phyloP scores from a whole-genome alignment of 371 early-diverging fungal species.

The Mortierella sp. region DNA sequence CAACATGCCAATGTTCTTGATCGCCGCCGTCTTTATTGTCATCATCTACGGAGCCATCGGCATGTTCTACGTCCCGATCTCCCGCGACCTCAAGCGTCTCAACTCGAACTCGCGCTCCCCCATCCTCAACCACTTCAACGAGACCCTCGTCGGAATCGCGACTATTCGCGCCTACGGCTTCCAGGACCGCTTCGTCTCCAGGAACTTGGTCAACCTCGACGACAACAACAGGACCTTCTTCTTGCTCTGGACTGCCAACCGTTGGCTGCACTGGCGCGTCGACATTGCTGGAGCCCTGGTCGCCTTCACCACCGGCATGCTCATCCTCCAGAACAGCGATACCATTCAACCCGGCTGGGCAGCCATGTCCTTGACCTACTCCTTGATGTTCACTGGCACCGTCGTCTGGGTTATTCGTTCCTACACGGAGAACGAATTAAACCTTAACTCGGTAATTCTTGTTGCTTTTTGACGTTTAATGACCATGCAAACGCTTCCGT shows the following conservation, averaged over 20 bases:
- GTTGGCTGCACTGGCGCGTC: slow-evolving; percentile 83
- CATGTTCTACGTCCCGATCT: slow-evolving; percentile 74
- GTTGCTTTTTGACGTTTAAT: no score
- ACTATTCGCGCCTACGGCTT: slow-evolving; percentile 64
- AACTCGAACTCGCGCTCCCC: slow-evolving; percentile 84
- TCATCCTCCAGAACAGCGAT: slow-evolving; percentile 64
- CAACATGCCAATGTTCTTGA: slow-evolving; percentile 72
- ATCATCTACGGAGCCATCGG: slow-evolving; percentile 66
- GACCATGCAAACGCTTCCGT: no score
- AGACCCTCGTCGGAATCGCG: slow-evolving; percentile 63
- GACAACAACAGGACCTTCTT: slow-evolving; percentile 74
- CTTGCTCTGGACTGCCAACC: slow-evolving; percentile 75
- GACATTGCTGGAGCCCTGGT: slow-evolving; percentile 80
- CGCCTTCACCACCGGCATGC: slow-evolving; percentile 69
- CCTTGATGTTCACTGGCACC: slow-evolving; percentile 72
- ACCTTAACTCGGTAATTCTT: slow-evolving; percentile 60
- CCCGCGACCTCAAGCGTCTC: slow-evolving; percentile 85
- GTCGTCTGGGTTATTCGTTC: slow-evolving; percentile 85
- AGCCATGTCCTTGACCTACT: slow-evolving; percentile 81
- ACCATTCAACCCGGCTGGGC: slow-evolving; percentile 74
- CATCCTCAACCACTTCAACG: slow-evolving; percentile 82
- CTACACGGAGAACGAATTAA: slow-evolving; percentile 80
- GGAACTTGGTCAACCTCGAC: slow-evolving; percentile 60
- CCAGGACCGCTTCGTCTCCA: slow-evolving; percentile 59
- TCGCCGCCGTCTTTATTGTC: slow-evolving; percentile 58